phyloP scores from a whole-genome alignment of 441 rosid species.

The Mallotus repandus region DNA sequence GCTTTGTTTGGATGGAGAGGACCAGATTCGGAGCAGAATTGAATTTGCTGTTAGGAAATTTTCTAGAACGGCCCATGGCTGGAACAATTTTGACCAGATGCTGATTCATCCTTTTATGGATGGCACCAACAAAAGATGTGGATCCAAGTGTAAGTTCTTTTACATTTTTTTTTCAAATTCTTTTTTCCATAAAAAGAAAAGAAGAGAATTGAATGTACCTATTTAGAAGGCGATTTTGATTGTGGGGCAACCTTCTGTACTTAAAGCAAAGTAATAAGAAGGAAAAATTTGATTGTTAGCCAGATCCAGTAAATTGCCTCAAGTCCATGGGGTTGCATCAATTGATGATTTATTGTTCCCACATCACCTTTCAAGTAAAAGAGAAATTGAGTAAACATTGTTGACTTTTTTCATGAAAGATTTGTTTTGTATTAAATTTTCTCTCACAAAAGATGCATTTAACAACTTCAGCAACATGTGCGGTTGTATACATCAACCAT shows the following conservation, averaged over 20 bases:
- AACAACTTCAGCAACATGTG: neutral
- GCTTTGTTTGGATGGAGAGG: conserved; percentile 32
- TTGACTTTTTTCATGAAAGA: neutral
- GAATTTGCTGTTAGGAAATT: conserved; percentile 24
- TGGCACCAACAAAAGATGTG: conserved; percentile 27
- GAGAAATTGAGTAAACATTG: neutral
- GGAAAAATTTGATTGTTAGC: conserved; percentile 19
- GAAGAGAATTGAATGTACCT: conserved; percentile 21
- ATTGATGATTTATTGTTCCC: neutral
- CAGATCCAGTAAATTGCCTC: conserved; percentile 8
- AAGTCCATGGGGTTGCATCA: conserved; percentile 4
- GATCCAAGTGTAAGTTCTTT: conserved; percentile 29
- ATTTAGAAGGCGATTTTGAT: conserved; percentile 35
- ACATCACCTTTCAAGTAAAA: neutral
- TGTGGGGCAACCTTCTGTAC: conserved; percentile 22
- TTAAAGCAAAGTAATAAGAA: conserved; percentile 18
- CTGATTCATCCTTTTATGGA: conserved; percentile 17
- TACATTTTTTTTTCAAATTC: conserved; percentile 15
- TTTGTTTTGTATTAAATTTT: neutral
- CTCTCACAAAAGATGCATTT: neutral
- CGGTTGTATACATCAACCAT: no score
- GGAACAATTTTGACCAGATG: conserved; percentile 41
- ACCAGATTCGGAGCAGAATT: conserved; percentile 37
- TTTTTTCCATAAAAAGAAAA: neutral
- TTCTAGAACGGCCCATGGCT: conserved; percentile 31